Evolutionary conservation across 768 basidiomycete genomes (phyloP), one percentile per base, ranked within the genome.

Genomic region (Suillus ampliporus): DNA sequence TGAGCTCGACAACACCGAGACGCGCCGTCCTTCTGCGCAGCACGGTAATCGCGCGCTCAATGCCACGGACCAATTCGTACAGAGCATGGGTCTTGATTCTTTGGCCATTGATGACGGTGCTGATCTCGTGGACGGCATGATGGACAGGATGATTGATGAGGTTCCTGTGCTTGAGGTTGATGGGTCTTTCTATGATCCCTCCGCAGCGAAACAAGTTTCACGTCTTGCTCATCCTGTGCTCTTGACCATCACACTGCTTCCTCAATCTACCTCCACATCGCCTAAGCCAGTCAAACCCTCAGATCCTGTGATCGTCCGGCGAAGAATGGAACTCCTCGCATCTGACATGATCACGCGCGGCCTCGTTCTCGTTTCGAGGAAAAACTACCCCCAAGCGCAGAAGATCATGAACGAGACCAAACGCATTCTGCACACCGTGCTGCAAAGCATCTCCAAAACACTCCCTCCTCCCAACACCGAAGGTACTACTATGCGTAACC

Each of bases 311-410:
- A 95, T 99, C 68, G 92, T 97, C 31, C 88, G 97, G 31, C 84
- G 97, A 43, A 82, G 97, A 26, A 97, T 99, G 95, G 97, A 99
- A 80, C 86, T 99, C 5, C 85, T 99, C 43, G 92, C 95, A 28
- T 92, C 91, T 31, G 97, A 99, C 76, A 99, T 99, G 95, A 95
- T 99, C 73, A 95, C 95, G 2, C 89, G 97, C 13, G 90, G 91
- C 19, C 84, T 99, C 35, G 91, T 99, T 35, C 85, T 99, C 50
- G 95, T 97, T 58, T 92, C 94, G 44, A 82, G 95, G 69, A 87
- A 95, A 74, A 97, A 98, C 74, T 92, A 89, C 77, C 82, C 88
- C 0, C 95, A 96, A 67, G 97, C 97, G 2, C 90, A 91, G 71
- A 91, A 92, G 70, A 91, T 99, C 61, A 84, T 97, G 78, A 86